Evolutionary conservation across 2,329 filamentous ascomycete genomes (phyloP).

Genomic region (Talaromyces islandicus): DNA sequence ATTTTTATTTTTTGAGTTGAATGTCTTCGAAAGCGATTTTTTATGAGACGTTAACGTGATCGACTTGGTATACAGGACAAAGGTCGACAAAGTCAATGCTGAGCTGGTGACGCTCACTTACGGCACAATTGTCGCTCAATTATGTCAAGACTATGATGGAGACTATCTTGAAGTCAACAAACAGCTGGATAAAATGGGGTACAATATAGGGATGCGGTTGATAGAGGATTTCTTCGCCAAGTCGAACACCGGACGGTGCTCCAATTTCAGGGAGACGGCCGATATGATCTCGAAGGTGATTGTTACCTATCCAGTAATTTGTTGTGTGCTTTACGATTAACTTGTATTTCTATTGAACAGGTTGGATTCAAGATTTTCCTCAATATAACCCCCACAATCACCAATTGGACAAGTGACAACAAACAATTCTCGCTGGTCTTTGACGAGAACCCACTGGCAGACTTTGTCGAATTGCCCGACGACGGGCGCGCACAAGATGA

Average conservation of each 20-base stretch:
- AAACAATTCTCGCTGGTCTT: slow-evolving; percentile 96
- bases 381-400: slow-evolving; percentile 87
- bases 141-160: slow-evolving; percentile 92
- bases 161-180: slow-evolving; percentile 96
- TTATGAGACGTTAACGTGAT: not conserved
- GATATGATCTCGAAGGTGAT: slow-evolving; percentile 89
- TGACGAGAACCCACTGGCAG: slow-evolving; percentile 92
- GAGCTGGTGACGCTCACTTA: slow-evolving; percentile 97
- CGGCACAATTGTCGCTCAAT: slow-evolving; percentile 90
- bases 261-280: slow-evolving; percentile 90
- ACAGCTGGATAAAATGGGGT: slow-evolving; percentile 97
- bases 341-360: slow-evolving; percentile 39
- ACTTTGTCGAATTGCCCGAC: slow-evolving; percentile 96
- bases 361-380: slow-evolving; percentile 99
- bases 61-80: slow-evolving; percentile 55
- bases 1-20: not conserved
- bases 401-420: slow-evolving; percentile 93
- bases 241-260: slow-evolving; percentile 80
- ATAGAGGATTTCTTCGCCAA: slow-evolving; percentile 98
- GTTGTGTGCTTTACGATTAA: not conserved
- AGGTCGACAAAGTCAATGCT: slow-evolving; percentile 95
- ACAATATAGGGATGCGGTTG: slow-evolving; percentile 91
- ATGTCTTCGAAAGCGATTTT: not conserved
- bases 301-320: slow-evolving; percentile 2
- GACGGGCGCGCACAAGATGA: slow-evolving; percentile 94